Conservation (phyloP, 192 early-diverging fungal species). For the Borealophlyctis nickersoniae region DNA sequence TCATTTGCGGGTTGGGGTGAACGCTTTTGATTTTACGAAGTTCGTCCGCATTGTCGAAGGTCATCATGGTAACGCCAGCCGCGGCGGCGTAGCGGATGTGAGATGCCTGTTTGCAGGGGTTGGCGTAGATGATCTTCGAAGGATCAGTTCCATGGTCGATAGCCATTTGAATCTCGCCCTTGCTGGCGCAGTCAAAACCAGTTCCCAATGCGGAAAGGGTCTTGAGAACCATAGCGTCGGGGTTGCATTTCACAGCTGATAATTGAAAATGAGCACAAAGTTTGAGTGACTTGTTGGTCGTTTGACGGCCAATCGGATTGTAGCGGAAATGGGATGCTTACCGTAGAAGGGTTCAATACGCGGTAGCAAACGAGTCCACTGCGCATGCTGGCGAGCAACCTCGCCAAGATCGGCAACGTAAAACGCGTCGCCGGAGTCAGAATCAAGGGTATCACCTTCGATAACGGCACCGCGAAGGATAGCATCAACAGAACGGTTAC, state of each 20-base stretch:
- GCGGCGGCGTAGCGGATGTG: slow-evolving; percentile 83
- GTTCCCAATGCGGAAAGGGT: slow-evolving; percentile 76
- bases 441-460: slow-evolving; percentile 19
- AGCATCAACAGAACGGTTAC: slow-evolving; percentile 27
- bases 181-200: slow-evolving; percentile 98
- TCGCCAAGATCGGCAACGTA: slow-evolving; percentile 93
- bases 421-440: slow-evolving; percentile 73
- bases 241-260: slow-evolving; percentile 94
- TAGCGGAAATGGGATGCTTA: slow-evolving; percentile 35
- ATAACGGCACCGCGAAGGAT: slow-evolving; percentile 32
- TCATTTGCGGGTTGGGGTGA: slow-evolving; percentile 78
- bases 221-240: slow-evolving; percentile 80
- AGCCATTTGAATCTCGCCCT: slow-evolving; percentile 81
- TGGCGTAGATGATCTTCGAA: slow-evolving; percentile 89
- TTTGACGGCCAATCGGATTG: slow-evolving; percentile 13
- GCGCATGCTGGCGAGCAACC: slow-evolving; percentile 79
- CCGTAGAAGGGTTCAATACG: slow-evolving; percentile 95
- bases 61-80: slow-evolving; percentile 86
- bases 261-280: no score
- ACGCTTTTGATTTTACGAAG: slow-evolving; percentile 84
- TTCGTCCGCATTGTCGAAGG: slow-evolving; percentile 99
- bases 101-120: slow-evolving; percentile 98
- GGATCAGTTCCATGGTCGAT: slow-evolving; percentile 71
- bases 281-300: no score
- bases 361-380: slow-evolving; percentile 80